phyloP scores from a whole-genome alignment of 345 rosid genomes.

The Punica granatum region DNA sequence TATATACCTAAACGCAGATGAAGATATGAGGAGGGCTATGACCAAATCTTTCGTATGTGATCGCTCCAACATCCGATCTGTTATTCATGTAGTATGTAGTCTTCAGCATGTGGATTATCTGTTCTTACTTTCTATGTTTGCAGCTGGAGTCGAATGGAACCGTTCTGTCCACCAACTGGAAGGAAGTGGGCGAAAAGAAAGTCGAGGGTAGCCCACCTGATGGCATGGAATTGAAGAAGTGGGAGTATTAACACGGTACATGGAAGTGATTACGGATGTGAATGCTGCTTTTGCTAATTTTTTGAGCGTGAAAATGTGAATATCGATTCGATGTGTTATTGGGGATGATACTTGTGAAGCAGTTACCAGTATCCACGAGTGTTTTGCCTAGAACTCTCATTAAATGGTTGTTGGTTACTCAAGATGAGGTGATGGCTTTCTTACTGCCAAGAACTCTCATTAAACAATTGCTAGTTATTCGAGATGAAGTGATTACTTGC shows the following conservation, averaged over 20 bases:
- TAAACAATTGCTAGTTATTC: no score
- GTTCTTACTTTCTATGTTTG: background rate
- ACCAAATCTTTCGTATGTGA: constrained; percentile 64
- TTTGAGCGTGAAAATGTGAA: background rate
- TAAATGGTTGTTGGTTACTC: no score
- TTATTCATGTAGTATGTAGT: background rate
- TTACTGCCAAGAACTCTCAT: no score
- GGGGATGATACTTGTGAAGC: no score
- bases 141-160: constrained; percentile 80
- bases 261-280: background rate
- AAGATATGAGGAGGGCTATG: constrained; percentile 75
- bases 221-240: constrained; percentile 78
- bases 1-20: constrained; percentile 56
- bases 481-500: no score
- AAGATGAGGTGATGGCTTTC: no score
- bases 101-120: background rate
- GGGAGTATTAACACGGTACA: constrained; percentile 34
- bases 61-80: background rate
- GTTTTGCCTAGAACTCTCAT: no score
- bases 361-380: no score
- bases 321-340: background rate
- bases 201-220: constrained; percentile 75
- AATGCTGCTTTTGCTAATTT: background rate
- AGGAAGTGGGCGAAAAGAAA: constrained; percentile 69
- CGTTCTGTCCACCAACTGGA: constrained; percentile 76